Conservation (phyloP, 768 basidiomycete species). For the Leccinum aurantiacum region DNA sequence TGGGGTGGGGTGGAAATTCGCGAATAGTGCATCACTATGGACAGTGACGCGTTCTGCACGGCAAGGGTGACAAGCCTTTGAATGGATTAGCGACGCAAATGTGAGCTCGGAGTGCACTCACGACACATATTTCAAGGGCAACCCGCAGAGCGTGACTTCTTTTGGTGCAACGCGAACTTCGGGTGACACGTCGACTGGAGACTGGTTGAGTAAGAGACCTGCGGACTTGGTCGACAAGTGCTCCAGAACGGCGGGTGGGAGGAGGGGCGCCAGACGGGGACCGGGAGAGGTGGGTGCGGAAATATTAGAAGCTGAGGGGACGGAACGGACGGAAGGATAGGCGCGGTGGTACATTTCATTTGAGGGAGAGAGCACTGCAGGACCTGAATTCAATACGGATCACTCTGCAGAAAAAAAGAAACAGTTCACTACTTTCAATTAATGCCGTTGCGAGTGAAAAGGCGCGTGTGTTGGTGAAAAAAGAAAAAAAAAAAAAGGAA, state of each 20-base stretch:
- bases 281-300: constrained; percentile 21
- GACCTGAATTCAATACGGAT: constrained; percentile 16
- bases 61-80: too few relatives aligned
- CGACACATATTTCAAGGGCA: constrained; percentile 83
- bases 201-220: constrained; percentile 35
- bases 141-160: constrained; percentile 59
- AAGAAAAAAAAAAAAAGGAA: constrained; percentile 4
- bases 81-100: too few relatives aligned
- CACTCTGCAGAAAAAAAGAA: constrained; percentile 1
- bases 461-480: neutral
- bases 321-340: constrained; percentile 53
- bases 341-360: constrained; percentile 65
- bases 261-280: constrained; percentile 51
- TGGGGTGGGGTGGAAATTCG: too few relatives aligned
- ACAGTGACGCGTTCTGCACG: too few relatives aligned
- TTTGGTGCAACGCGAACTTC: constrained; percentile 26
- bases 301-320: constrained; percentile 42
- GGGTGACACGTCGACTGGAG: constrained; percentile 34
- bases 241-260: constrained; percentile 47
- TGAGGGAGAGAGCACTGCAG: constrained; percentile 33
- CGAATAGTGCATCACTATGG: too few relatives aligned
- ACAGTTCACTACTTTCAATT: constrained; percentile 22
- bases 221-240: constrained; percentile 43
- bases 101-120: too few relatives aligned
- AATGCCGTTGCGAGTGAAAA: neutral